phyloP scores from a whole-genome alignment of 2,329 filamentous ascomycete genomes.

The Cyanodermella asteris region DNA sequence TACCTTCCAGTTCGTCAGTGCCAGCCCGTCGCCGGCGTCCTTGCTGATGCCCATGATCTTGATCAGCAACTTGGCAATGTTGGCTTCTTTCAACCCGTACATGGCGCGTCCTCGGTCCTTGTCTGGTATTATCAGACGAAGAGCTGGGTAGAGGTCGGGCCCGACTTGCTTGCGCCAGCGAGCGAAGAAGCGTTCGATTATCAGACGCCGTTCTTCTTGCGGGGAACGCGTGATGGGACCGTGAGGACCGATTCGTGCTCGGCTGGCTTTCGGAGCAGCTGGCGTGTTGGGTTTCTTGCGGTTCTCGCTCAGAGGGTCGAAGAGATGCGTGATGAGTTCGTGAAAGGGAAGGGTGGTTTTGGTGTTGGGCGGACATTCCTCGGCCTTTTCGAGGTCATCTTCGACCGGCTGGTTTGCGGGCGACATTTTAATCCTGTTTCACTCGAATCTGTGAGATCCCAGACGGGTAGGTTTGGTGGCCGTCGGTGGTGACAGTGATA shows the following conservation, averaged over 20 bases:
- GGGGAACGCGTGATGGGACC: conserved; percentile 39
- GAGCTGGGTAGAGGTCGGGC: conserved; percentile 76
- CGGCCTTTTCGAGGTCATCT: too few species aligned
- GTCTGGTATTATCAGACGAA: conserved; percentile 77
- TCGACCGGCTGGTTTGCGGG: too few species aligned
- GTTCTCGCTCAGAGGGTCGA: conserved; percentile 60
- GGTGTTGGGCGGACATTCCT: too few species aligned
- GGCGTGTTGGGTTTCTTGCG: conserved; percentile 46
- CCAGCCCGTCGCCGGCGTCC: conserved; percentile 71
- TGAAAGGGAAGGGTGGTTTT: conserved; percentile 75
- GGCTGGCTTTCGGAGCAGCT: conserved; percentile 26
- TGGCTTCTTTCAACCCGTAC: conserved; percentile 85
- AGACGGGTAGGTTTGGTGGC: too few species aligned
- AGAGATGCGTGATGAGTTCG: conserved; percentile 53
- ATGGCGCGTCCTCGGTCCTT: conserved; percentile 82
- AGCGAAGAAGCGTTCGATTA: conserved; percentile 70
- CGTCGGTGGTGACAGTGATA: too few species aligned
- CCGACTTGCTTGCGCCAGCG: conserved; percentile 78
- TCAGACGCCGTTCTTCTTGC: conserved; percentile 55
- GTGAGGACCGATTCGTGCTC: conserved; percentile 37
- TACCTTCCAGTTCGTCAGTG: conserved; percentile 76
- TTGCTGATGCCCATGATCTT: conserved; percentile 82
- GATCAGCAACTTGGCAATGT: conserved; percentile 74
- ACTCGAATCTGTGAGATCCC: too few species aligned
- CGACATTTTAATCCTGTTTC: too few species aligned